Base-by-base conservation (phyloP, 371 early-diverging fungal genomes). In the Mortierella sp. region DNA sequence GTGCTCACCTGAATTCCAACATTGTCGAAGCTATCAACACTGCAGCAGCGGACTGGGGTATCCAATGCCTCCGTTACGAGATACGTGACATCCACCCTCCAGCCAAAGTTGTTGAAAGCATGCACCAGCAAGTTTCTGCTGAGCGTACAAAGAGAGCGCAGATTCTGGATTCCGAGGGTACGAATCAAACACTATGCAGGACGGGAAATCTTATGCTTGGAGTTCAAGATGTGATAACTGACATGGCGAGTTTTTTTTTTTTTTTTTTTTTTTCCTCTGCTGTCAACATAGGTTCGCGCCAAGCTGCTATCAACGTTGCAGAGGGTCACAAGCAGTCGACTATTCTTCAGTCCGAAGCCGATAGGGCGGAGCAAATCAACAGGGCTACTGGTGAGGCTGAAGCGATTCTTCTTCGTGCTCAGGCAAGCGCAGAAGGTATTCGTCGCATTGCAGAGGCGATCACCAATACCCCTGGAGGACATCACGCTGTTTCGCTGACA, bases 81-180 rank as follows among this genome's bases (percentile, higher is more conserved):
- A 94, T 95, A 70, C 88, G 93, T 49, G 98, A 98, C 72, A 98
- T 98, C 60, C 98, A 97, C 80, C 96, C 97, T 59, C 98, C 99
- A 8, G 87, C 88, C 28, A 96, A 95, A 79, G 98, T 98, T 5
- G 96, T 98, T 13, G 90, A 93, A 64, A 90, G 95, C 23, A 98
- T 98, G 98, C 99, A 98, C 72, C 95, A 95, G 74, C 95, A 96
- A 72, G 98, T 97, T 18, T 94, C 95, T 34, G 98, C 98, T 0
- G 98, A 98, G 79, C 87, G 98, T 61, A 91, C 92, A 60, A 98
- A 98, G 82, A 87, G 99, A 45, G 99, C 99, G 7, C 95, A 94
- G 79, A 98, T 98, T 80, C 81, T 98, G 12, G 98, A 98, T 73
- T 93, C 93, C 24, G 99, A 98, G 83, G 86, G 72, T 72, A 61